Conservation (phyloP, 257 asterid species). For the Forsythia viridissima region DNA sequence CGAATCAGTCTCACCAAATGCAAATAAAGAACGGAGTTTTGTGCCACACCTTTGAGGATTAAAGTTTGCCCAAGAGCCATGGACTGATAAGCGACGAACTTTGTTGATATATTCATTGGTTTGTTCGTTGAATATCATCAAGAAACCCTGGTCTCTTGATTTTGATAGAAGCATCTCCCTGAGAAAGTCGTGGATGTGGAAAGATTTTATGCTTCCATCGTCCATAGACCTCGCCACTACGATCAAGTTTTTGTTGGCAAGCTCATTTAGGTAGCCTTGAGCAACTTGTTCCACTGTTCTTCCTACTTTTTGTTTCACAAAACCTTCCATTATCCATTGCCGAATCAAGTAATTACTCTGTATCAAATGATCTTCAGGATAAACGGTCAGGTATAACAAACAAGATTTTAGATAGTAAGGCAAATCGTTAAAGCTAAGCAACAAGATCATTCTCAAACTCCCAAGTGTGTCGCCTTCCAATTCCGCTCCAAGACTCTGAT, state of each 20-base stretch:
- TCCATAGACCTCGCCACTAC: background rate
- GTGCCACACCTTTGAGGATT: background rate
- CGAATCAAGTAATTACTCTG: constrained; percentile 14
- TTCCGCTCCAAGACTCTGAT: background rate
- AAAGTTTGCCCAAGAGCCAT: background rate
- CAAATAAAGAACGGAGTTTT: constrained; percentile 21
- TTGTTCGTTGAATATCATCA: background rate
- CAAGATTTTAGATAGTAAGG: constrained; percentile 30
- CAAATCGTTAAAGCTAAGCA: constrained; percentile 27
- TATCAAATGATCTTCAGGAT: constrained; percentile 26
- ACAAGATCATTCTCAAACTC: constrained; percentile 18
- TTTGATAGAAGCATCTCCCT: constrained; percentile 20
- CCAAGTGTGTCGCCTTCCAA: background rate
- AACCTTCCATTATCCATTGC: constrained; percentile 33
- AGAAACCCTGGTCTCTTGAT: constrained; percentile 15
- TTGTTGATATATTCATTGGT: background rate
- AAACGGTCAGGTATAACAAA: constrained; percentile 28
- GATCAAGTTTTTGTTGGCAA: constrained; percentile 30
- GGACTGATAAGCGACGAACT: constrained; percentile 27
- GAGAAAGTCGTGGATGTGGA: constrained; percentile 22
- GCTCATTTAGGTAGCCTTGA: constrained; percentile 30
- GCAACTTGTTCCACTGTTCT: constrained; percentile 35
- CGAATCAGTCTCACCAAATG: constrained; percentile 7
- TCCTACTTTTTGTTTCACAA: constrained; percentile 15
- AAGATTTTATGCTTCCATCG: constrained; percentile 25